Evolutionary conservation across 306 rosid genomes (phyloP).

Genomic region (Cucumis hystrix): DNA sequence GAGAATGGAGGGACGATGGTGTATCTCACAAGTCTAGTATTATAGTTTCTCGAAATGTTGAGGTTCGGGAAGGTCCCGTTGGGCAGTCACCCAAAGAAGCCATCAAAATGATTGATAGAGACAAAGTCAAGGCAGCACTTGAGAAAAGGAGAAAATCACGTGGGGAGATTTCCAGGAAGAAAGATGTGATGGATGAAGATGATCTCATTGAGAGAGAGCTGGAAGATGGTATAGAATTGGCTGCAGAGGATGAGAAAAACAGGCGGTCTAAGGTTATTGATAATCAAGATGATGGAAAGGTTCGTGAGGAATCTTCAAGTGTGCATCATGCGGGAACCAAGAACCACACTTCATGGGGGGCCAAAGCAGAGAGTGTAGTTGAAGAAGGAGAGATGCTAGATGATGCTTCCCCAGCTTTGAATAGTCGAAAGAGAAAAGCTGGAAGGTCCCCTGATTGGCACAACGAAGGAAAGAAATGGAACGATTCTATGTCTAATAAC

Average conservation of each 20-base stretch:
- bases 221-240: constrained; percentile 87
- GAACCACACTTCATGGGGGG: constrained; percentile 24
- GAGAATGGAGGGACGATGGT: constrained; percentile 46
- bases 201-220: constrained; percentile 93
- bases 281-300: neutral
- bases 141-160: constrained; percentile 81
- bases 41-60: constrained; percentile 34
- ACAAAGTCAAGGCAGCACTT: constrained; percentile 88
- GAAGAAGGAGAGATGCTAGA: constrained; percentile 88
- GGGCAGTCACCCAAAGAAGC: constrained; percentile 68
- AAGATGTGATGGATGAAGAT: constrained; percentile 83
- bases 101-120: constrained; percentile 69
- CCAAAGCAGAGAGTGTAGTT: constrained; percentile 32
- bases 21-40: constrained; percentile 5
- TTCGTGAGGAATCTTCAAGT: neutral
- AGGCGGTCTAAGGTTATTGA: constrained; percentile 37
- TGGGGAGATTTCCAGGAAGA: constrained; percentile 50
- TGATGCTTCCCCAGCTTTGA: constrained; percentile 44
- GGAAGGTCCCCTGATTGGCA: constrained; percentile 46
- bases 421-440: constrained; percentile 68
- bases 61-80: constrained; percentile 33
- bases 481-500: constrained; percentile 30
- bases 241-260: constrained; percentile 59
- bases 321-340: constrained; percentile 13
- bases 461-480: constrained; percentile 51